phyloP scores from a whole-genome alignment of 805 yeast species.

The Metschnikowia shivogae region DNA sequence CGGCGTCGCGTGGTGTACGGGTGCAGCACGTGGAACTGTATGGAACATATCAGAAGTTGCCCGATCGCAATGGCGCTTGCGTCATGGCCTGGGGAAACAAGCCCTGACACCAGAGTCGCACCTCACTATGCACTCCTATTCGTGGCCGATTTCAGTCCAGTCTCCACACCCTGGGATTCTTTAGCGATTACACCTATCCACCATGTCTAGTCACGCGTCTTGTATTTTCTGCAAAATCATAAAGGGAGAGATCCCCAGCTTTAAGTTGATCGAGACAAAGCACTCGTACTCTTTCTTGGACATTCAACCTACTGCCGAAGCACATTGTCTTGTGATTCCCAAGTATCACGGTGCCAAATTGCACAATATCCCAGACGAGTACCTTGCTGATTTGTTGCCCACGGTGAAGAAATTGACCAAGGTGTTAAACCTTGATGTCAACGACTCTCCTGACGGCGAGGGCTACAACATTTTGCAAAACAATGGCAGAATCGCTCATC shows the following conservation, averaged over 20 bases:
- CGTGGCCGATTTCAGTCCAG: neutral
- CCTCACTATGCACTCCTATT: neutral
- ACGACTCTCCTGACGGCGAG: slow-evolving; percentile 56
- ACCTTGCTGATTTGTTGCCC: slow-evolving; percentile 80
- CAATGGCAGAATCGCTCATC: slow-evolving; percentile 94
- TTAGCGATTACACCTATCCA: neutral
- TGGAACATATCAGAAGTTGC: slow-evolving; percentile 7
- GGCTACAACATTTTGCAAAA: slow-evolving; percentile 91
- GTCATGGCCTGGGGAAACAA: neutral
- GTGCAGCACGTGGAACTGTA: slow-evolving; percentile 6
- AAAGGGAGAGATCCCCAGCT: slow-evolving; percentile 93
- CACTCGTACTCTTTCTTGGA: slow-evolving; percentile 81
- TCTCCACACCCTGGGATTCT: neutral
- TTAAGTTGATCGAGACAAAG: slow-evolving; percentile 85
- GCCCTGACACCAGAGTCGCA: neutral
- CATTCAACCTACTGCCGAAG: slow-evolving; percentile 86
- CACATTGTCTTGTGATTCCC: slow-evolving; percentile 88
- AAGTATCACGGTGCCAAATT: slow-evolving; percentile 90
- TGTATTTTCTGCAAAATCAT: slow-evolving; percentile 94
- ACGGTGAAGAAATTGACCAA: slow-evolving; percentile 81
- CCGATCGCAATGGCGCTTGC: slow-evolving; percentile 4
- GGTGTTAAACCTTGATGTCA: slow-evolving; percentile 60
- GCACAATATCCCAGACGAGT: slow-evolving; percentile 90
- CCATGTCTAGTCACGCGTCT: slow-evolving; percentile 44
- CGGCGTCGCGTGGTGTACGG: slow-evolving; percentile 8